phyloP scores from a whole-genome alignment of 2,329 filamentous ascomycete species.

The Trichoderma breve region DNA sequence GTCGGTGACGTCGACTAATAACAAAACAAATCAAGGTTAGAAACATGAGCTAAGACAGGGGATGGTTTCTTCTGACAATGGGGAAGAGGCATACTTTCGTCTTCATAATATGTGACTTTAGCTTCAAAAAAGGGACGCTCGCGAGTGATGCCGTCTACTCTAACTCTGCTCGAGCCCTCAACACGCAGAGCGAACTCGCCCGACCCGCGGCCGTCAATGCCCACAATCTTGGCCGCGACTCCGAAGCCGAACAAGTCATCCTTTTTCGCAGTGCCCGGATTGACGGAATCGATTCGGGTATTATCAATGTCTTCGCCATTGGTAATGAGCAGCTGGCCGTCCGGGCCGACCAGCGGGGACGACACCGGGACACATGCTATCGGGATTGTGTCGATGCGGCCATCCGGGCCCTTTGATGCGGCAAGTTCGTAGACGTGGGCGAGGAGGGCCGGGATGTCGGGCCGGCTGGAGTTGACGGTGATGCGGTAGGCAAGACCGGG shows the following conservation, averaged over 20 bases:
- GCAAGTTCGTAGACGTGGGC: conserved; percentile 79
- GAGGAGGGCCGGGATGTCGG: conserved; percentile 85
- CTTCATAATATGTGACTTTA: conserved; percentile 68
- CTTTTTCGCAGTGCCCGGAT: conserved; percentile 60
- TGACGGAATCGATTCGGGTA: conserved; percentile 46
- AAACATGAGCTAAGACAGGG: neutral
- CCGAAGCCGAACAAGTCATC: conserved; percentile 80
- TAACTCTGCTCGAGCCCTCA: conserved; percentile 77
- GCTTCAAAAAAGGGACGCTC: conserved; percentile 86
- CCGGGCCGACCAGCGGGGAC: conserved; percentile 68
- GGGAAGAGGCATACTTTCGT: conserved; percentile 54
- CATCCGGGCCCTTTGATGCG: conserved; percentile 62
- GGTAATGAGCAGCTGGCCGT: conserved; percentile 74
- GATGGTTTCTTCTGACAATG: too few relatives aligned
- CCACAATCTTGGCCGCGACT: conserved; percentile 74
- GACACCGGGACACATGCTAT: conserved; percentile 85
- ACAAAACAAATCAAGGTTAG: conserved; percentile 10
- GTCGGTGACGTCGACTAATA: conserved; percentile 43
- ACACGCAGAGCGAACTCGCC: conserved; percentile 81
- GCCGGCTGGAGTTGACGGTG: conserved; percentile 72
- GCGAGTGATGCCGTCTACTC: conserved; percentile 62
- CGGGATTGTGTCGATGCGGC: conserved; percentile 65
- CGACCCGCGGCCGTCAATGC: conserved; percentile 71
- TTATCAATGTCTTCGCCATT: conserved; percentile 54
- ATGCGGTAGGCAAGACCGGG: conserved; percentile 85